phyloP scores from a whole-genome alignment of 805 yeast species.

The Metschnikowia henanensis region DNA sequence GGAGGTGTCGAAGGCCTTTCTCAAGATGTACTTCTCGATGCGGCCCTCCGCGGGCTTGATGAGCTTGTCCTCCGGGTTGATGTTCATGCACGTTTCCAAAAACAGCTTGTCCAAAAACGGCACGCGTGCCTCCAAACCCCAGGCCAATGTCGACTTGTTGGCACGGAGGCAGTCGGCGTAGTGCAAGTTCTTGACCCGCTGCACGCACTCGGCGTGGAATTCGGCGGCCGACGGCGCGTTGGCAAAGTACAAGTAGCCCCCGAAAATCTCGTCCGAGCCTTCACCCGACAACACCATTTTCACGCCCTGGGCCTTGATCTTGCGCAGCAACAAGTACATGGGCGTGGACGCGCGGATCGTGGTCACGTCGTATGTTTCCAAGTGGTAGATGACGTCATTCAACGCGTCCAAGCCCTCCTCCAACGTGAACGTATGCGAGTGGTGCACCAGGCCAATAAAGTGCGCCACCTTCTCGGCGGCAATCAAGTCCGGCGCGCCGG shows the following conservation, averaged over 20 bases:
- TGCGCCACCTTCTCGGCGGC: conserved; percentile 98
- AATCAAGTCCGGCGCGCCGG: conserved; percentile 95
- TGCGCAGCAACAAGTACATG: conserved; percentile 93
- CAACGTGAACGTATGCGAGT: conserved; percentile 95
- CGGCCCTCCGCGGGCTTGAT: conserved; percentile 68
- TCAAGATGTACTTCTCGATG: conserved; percentile 92
- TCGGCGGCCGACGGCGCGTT: conserved; percentile 92
- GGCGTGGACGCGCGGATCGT: conserved; percentile 99
- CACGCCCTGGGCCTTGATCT: conserved; percentile 99
- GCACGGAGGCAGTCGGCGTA: conserved; percentile 98
- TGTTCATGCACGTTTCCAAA: conserved; percentile 90
- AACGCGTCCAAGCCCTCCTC: conserved; percentile 97
- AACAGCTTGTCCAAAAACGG: conserved; percentile 97
- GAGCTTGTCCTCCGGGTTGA: conserved; percentile 89
- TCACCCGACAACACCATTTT: conserved; percentile 99
- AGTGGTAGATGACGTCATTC: conserved; percentile 89
- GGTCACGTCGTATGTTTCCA: conserved; percentile 98
- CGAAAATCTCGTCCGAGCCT: conserved; percentile 98
- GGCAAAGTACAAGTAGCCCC: conserved; percentile 97
- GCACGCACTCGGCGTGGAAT: conserved; percentile 94
- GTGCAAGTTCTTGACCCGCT: conserved; percentile 96
- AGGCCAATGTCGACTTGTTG: conserved; percentile 99
- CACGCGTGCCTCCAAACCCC: conserved; percentile 99
- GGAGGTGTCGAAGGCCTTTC: conserved; percentile 96
- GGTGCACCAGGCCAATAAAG: conserved; percentile 94